These are phyloP conservation scores for Alternaria novae-zelandiae DNA, from an alignment of 2,329 filamentous ascomycete species.

Conservation along the genomic window DNA sequence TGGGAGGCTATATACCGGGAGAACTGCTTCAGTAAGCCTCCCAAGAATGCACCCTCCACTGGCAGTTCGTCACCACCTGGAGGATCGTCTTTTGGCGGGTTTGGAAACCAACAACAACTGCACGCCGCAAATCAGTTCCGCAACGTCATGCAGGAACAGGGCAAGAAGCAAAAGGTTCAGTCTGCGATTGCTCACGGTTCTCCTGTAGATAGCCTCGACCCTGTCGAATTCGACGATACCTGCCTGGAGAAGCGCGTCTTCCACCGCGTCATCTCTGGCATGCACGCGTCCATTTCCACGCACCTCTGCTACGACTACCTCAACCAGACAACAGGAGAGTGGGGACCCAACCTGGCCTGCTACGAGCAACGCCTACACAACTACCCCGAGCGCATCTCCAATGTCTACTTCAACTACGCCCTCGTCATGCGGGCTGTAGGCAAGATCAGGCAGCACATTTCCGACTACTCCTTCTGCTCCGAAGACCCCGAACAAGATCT, in stretches of 20 bases:
- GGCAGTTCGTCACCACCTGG: constrained; percentile 45
- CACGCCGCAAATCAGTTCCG: constrained; percentile 67
- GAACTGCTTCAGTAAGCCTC: constrained; percentile 80
- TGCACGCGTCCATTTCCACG: constrained; percentile 97
- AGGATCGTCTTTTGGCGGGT: constrained; percentile 50
- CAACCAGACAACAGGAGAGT: constrained; percentile 92
- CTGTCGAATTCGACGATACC: constrained; percentile 82
- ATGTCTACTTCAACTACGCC: constrained; percentile 99
- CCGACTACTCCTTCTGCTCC: constrained; percentile 88
- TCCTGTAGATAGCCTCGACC: constrained; percentile 65
- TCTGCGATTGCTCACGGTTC: constrained; percentile 60
- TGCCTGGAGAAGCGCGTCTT: constrained; percentile 99
- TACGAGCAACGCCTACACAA: constrained; percentile 85
- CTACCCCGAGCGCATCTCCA: constrained; percentile 89
- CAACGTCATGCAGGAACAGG: constrained; percentile 65
- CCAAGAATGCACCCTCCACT: constrained; percentile 40
- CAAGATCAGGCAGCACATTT: constrained; percentile 83
- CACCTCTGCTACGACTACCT: constrained; percentile 96
- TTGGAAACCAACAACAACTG: constrained; percentile 52
- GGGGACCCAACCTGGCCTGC: constrained; percentile 89
- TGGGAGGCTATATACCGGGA: constrained; percentile 98
- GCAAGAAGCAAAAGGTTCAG: constrained; percentile 66
- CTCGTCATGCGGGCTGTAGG: constrained; percentile 89
- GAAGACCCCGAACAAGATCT: constrained; percentile 81
- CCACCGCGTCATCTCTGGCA: constrained; percentile 91